Evolutionary conservation across 345 rosid species (phyloP).

Genomic region (Iberis pinnata): DNA sequence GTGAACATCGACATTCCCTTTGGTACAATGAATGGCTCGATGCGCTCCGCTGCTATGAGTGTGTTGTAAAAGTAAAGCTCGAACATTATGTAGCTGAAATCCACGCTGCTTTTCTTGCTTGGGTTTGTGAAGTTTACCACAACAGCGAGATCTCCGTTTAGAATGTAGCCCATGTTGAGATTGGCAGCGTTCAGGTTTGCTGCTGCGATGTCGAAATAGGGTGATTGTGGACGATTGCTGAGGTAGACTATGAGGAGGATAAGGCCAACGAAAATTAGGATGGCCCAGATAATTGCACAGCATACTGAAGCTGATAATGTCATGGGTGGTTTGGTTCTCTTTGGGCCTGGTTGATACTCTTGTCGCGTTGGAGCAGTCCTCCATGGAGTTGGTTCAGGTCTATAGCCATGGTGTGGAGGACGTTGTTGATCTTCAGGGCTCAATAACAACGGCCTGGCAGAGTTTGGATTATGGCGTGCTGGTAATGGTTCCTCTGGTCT

Average conservation of each 20-base stretch:
- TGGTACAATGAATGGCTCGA: constrained; percentile 60
- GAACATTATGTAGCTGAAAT: constrained; percentile 48
- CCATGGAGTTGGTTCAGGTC: constrained; percentile 22
- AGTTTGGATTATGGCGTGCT: constrained; percentile 20
- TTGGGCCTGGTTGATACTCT: constrained; percentile 19
- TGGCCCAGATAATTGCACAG: constrained; percentile 52
- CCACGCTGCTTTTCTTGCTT: constrained; percentile 62
- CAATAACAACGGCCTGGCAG: constrained; percentile 5
- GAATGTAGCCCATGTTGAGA: constrained; percentile 53
- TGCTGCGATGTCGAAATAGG: constrained; percentile 49
- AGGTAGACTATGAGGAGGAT: constrained; percentile 65
- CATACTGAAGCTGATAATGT: constrained; percentile 45
- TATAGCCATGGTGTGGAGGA: constrained; percentile 7
- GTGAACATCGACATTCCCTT: constrained; percentile 38
- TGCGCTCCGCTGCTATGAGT: constrained; percentile 53
- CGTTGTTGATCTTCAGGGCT: constrained; percentile 25
- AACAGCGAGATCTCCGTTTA: constrained; percentile 59
- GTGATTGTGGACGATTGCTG: constrained; percentile 64
- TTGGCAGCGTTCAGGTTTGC: constrained; percentile 72
- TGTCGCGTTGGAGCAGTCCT: constrained; percentile 24
- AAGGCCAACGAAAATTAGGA: constrained; percentile 56
- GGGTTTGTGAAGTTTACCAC: constrained; percentile 88
- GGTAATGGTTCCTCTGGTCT: constrained; percentile 28
- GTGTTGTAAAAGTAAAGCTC: constrained; percentile 60
- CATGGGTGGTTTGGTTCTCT: constrained; percentile 30